Evolutionary conservation across 2,329 filamentous ascomycete species (phyloP), one percentile per base, ranked within the genome.

Genomic region (Ophioceras dolichostomum): DNA sequence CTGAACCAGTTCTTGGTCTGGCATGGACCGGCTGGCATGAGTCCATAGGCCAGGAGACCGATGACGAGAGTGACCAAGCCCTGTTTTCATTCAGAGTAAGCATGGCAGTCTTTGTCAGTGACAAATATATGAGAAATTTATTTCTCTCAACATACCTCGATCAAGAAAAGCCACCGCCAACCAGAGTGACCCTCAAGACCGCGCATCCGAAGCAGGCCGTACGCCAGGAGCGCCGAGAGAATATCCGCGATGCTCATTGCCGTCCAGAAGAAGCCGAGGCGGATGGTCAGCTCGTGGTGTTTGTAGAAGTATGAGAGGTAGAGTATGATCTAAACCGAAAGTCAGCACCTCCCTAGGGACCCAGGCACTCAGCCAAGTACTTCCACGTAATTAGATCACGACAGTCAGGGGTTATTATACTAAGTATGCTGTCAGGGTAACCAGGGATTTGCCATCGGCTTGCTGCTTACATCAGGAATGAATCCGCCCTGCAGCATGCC

Each of bases 1-100:
- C 64, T 60, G 43, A 73, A 70, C 66, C 67, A 71, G 39, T 62
- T 65, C 13, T 61, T 59, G 0, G 71, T 75, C 43, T 75, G 64
- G 4, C 60, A 62, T 0, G 65, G 64, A 0, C 62, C 62, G 0
- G 64, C 56, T 0, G 73, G 72, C 65, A 79, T 73, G 17, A 74
- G 58, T 10, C 68, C 61, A 45, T 64, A 73, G 0, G 70, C 64
- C 9, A 67, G 48, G 1, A 77, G 35, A 2, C 74, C 73, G 18
- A 78, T 60, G 3, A 62, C 32, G 0, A 64, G 44, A 0, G 62
- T 65, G 8, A 67, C 36, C 1, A 65, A 43, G 0, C 61, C 61
- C 46, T 60, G n/a, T 12, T 2, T 3, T 24, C 6, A 58, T 26
- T 3, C 24, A 13, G 10, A 8, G 13, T n/a, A 17, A 34, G 14